Percentiles rank a stretch among this genome's conserved stretches.
phyloP scores from a whole-genome alignment of 140 eudicot species.

The Senecio squalidus region DNA sequence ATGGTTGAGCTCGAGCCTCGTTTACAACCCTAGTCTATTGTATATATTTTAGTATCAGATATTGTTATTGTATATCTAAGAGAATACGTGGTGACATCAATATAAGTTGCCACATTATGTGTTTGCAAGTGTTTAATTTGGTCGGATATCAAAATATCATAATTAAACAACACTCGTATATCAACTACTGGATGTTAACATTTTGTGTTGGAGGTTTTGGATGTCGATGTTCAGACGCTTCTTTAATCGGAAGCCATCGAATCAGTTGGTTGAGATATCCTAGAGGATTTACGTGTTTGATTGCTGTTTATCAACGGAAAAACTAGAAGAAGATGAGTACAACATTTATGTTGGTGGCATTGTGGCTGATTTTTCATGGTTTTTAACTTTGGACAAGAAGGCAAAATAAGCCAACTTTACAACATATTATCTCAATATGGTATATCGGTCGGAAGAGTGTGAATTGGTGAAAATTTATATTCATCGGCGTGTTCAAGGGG shows the following conservation, averaged over 20 bases:
- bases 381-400: slow-evolving; percentile 78
- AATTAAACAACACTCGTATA: no score
- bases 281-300: slow-evolving; percentile 95
- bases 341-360: slow-evolving; percentile 68
- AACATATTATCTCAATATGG: slow-evolving; percentile 74
- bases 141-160: no score
- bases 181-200: no score
- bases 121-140: no score
- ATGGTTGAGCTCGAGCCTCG: no score
- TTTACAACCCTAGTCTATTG: no score
- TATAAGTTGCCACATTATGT: no score
- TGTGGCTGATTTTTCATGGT: slow-evolving; percentile 90
- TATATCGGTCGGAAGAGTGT: slow-evolving; percentile 91
- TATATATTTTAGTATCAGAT: no score
- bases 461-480: slow-evolving; percentile 67
- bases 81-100: no score
- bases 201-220: no score
- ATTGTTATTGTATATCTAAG: no score
- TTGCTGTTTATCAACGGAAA: slow-evolving; percentile 83
- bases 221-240: slow-evolving; percentile 99
- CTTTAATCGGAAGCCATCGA: slow-evolving; percentile 93
- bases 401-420: slow-evolving; percentile 62
- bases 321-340: slow-evolving; percentile 68
- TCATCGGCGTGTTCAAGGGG: slow-evolving; percentile 78
- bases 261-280: slow-evolving; percentile 95